A percentile compares a stretch with the other conserved stretches of the same genome.
Evolutionary conservation across 768 basidiomycete species (phyloP).

Genomic region (Pleurotus djamor): DNA sequence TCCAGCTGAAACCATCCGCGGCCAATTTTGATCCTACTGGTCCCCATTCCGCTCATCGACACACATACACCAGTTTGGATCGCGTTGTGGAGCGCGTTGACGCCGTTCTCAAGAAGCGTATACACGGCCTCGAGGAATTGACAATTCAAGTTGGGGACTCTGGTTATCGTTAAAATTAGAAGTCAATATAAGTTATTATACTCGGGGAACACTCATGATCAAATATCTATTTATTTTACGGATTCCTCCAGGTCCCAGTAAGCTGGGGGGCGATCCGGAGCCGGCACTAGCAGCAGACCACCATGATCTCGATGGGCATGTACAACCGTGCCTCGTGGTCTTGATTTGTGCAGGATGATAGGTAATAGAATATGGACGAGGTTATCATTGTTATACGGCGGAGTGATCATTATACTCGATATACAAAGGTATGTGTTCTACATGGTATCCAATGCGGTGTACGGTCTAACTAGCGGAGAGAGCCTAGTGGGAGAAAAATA

Average conservation of each 20-base stretch:
- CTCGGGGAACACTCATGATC: neutral
- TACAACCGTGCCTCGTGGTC: too few species aligned
- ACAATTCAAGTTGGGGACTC: slow-evolving; percentile 80
- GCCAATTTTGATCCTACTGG: slow-evolving; percentile 54
- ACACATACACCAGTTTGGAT: slow-evolving; percentile 56
- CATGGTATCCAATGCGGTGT: too few species aligned
- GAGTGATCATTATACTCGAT: too few species aligned
- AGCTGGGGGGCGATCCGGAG: too few species aligned
- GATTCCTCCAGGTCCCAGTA: neutral
- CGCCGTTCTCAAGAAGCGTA: slow-evolving; percentile 61
- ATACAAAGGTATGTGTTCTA: too few species aligned
- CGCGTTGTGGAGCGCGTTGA: slow-evolving; percentile 78
- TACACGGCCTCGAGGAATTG: slow-evolving; percentile 84
- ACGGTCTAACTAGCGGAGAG: too few species aligned
- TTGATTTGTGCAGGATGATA: too few species aligned
- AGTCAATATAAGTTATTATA: neutral
- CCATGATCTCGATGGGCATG: too few species aligned
- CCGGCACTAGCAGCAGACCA: too few species aligned
- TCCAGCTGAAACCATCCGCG: slow-evolving; percentile 73
- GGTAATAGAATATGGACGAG: too few species aligned
- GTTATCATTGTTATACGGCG: too few species aligned
- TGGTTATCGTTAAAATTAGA: neutral
- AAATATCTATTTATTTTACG: neutral
- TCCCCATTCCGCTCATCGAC: slow-evolving; percentile 43
- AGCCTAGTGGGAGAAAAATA: too few species aligned